Evolutionary conservation across 768 basidiomycete genomes (phyloP).

Genomic region (Boletus subcaerulescens): DNA sequence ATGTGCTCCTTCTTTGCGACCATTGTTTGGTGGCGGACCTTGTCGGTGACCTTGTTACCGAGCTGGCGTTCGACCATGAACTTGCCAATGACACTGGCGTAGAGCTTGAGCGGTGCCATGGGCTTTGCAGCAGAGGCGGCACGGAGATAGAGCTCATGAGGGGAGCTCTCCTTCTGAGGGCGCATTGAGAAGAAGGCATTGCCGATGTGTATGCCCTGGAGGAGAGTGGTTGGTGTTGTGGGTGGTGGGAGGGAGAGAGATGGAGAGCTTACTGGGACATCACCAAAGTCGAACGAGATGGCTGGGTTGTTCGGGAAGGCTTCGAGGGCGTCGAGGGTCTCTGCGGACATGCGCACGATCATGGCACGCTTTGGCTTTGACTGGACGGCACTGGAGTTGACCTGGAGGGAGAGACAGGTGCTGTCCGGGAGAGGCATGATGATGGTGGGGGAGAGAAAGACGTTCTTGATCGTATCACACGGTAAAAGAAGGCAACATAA

Average conservation of each 20-base stretch:
- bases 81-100: slow-evolving; percentile 73
- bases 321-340: slow-evolving; percentile 68
- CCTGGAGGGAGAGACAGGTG: slow-evolving; percentile 55
- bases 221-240: not conserved
- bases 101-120: slow-evolving; percentile 65
- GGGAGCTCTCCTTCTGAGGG: slow-evolving; percentile 47
- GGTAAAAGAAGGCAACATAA: too few relatives aligned
- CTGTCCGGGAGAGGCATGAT: slow-evolving; percentile 66
- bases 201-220: slow-evolving; percentile 65
- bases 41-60: slow-evolving; percentile 40
- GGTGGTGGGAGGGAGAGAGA: not conserved
- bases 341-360: slow-evolving; percentile 71
- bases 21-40: slow-evolving; percentile 45
- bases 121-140: slow-evolving; percentile 55
- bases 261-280: slow-evolving; percentile 48
- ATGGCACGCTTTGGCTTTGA: slow-evolving; percentile 70
- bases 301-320: slow-evolving; percentile 41
- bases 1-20: slow-evolving; percentile 46
- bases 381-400: slow-evolving; percentile 50
- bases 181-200: slow-evolving; percentile 62
- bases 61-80: slow-evolving; percentile 65
- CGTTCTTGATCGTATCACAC: too few relatives aligned
- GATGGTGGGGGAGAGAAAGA: not conserved
- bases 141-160: slow-evolving; percentile 74
- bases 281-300: slow-evolving; percentile 62